Conservation (phyloP, 2,329 filamentous ascomycete species). For the Fusarium setosum region DNA sequence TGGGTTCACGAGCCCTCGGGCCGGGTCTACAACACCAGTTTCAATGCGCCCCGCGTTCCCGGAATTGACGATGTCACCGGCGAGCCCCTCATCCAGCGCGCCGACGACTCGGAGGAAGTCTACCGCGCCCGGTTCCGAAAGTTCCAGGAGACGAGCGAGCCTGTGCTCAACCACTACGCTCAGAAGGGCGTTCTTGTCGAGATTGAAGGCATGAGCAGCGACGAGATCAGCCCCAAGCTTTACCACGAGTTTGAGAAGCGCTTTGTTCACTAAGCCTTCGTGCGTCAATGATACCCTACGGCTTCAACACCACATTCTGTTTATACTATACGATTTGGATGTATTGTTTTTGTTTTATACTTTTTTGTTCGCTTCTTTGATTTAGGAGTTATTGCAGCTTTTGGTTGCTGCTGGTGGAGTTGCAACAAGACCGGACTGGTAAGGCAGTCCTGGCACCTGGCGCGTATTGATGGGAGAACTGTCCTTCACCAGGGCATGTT, state of each 20-base stretch:
- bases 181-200: slow-evolving; percentile 86
- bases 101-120: slow-evolving; percentile 88
- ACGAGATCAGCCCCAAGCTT: slow-evolving; percentile 95
- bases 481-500: slow-evolving; percentile 16
- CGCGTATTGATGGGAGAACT: slow-evolving; percentile 18
- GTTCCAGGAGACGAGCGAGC: slow-evolving; percentile 88
- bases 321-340: slow-evolving; percentile 20
- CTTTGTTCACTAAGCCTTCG: slow-evolving; percentile 61
- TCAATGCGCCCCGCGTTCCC: slow-evolving; percentile 84
- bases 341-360: slow-evolving; percentile 15
- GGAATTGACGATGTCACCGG: slow-evolving; percentile 93
- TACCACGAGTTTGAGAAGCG: slow-evolving; percentile 83
- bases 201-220: slow-evolving; percentile 87
- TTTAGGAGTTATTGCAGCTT: slow-evolving; percentile 38
- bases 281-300: slow-evolving; percentile 11
- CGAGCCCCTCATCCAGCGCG: slow-evolving; percentile 82
- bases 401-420: slow-evolving; percentile 37
- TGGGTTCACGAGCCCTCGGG: slow-evolving; percentile 95
- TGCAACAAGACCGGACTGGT: slow-evolving; percentile 24
- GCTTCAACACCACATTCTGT: slow-evolving; percentile 15
- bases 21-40: slow-evolving; percentile 93
- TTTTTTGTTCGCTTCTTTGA: slow-evolving; percentile 12
- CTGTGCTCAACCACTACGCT: slow-evolving; percentile 90
- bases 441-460: slow-evolving; percentile 18
- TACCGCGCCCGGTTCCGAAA: slow-evolving; percentile 84